Conservation (phyloP, 2,329 filamentous ascomycete genomes). For the Cadophora sp. region DNA sequence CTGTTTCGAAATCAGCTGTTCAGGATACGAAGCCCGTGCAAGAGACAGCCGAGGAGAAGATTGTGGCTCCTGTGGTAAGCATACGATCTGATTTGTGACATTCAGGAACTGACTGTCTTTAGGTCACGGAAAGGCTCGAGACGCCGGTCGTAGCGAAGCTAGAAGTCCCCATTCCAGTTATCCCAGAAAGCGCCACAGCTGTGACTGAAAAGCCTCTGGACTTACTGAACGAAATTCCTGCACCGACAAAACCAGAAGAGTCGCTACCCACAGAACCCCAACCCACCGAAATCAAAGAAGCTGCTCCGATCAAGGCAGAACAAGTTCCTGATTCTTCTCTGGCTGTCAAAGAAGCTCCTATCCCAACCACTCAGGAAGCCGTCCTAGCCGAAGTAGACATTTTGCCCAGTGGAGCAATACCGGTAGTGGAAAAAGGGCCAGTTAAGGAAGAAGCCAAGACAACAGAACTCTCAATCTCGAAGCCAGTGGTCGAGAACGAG, state of each 20-base stretch:
- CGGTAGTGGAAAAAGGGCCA: not conserved
- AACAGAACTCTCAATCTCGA: not conserved
- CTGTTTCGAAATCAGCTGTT: conserved; percentile 22
- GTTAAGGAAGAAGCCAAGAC: not conserved
- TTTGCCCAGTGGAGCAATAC: no score
- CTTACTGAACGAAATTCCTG: not conserved
- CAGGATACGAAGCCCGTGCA: not conserved
- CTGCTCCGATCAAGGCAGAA: not conserved
- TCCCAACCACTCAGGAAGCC: not conserved
- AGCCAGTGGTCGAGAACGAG: not conserved
- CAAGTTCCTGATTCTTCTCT: not conserved
- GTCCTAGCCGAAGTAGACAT: not conserved
- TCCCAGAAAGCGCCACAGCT: not conserved
- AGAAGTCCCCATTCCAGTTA: not conserved
- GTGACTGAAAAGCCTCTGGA: no score
- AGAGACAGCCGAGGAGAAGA: not conserved
- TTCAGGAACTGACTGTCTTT: not conserved
- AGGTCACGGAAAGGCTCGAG: not conserved
- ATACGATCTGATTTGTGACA: not conserved
- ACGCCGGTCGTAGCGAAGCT: not conserved
- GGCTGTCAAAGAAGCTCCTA: not conserved
- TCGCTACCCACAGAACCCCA: not conserved
- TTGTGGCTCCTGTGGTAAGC: not conserved
- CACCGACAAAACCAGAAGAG: not conserved
- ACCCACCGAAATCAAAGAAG: not conserved